Conservation (phyloP, 164 flowering plant genomes). For the Aristolochia contorta region DNA sequence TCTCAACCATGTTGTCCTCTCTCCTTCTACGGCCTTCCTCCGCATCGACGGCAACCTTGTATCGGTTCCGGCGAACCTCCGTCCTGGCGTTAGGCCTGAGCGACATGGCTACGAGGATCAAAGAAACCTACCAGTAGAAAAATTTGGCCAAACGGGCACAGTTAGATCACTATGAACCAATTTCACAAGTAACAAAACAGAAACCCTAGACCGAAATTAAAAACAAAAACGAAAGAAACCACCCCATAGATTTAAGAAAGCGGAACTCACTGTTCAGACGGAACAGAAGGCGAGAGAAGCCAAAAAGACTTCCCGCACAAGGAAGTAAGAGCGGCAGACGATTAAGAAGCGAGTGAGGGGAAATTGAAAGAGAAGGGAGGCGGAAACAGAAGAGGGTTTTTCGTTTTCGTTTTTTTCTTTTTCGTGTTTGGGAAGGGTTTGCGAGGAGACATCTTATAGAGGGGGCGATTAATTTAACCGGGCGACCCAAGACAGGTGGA, state of each 20-base stretch:
- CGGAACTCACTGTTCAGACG: background rate
- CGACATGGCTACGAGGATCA: constrained; percentile 40
- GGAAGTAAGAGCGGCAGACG: too few relatives aligned
- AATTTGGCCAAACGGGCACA: too few relatives aligned
- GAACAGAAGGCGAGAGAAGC: background rate
- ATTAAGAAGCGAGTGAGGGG: background rate
- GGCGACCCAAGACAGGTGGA: background rate
- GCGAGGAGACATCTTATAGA: background rate
- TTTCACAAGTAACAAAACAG: background rate
- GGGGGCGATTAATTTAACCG: background rate
- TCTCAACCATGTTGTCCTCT: constrained; percentile 81
- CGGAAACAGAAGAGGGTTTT: background rate
- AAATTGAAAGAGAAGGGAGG: background rate
- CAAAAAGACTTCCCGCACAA: too few relatives aligned
- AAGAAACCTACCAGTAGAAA: background rate
- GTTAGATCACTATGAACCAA: background rate
- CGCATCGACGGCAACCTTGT: constrained; percentile 82
- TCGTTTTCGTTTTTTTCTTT: background rate
- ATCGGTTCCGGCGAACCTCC: constrained; percentile 67
- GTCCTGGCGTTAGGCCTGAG: constrained; percentile 60
- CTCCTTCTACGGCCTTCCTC: constrained; percentile 74
- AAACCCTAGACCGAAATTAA: background rate
- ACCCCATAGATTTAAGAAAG: too few relatives aligned
- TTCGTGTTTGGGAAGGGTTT: background rate
- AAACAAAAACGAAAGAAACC: background rate